phyloP scores from a whole-genome alignment of 2,329 filamentous ascomycete genomes.

The Cladosporium sp. region DNA sequence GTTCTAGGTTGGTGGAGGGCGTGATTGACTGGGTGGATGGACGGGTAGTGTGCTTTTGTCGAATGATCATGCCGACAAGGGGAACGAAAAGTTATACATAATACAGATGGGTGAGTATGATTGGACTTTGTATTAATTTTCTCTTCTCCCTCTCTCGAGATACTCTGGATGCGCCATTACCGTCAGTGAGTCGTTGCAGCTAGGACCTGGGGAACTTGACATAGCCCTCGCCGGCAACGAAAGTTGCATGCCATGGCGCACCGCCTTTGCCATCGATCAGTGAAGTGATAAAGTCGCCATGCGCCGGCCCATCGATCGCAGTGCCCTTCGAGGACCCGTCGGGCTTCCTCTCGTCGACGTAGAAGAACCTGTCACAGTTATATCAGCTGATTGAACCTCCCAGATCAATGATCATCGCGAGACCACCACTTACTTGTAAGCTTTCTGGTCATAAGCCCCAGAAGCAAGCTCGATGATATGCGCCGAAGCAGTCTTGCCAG shows the following conservation, averaged over 20 bases:
- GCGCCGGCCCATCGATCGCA: constrained; percentile 21
- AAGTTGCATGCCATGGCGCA: constrained; percentile 27
- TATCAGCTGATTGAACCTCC: constrained; percentile 16
- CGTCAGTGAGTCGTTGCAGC: not conserved
- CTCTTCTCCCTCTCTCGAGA: too few species aligned
- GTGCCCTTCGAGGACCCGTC: constrained; percentile 37
- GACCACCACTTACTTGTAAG: constrained; percentile 34
- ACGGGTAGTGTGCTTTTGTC: not conserved
- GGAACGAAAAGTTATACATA: not conserved
- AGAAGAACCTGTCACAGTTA: constrained; percentile 49
- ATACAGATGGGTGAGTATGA: not conserved
- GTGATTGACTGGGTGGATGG: not conserved
- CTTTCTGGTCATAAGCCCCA: constrained; percentile 35
- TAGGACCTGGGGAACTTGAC: constrained; percentile 19
- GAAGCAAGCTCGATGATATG: constrained; percentile 41
- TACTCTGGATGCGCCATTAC: not conserved
- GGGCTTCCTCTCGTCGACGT: constrained; percentile 49
- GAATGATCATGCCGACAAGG: too few species aligned
- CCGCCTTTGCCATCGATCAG: constrained; percentile 17
- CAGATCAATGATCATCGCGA: constrained; percentile 3
- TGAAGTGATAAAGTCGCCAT: constrained; percentile 24
- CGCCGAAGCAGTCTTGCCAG: constrained; percentile 43
- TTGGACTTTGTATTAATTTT: too few species aligned
- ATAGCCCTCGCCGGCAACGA: constrained; percentile 25
- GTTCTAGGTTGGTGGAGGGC: constrained; percentile 22